These are phyloP conservation scores for Fusarium pininemorale DNA, from an alignment of 2,329 filamentous ascomycete species.

Conservation along the genomic window DNA sequence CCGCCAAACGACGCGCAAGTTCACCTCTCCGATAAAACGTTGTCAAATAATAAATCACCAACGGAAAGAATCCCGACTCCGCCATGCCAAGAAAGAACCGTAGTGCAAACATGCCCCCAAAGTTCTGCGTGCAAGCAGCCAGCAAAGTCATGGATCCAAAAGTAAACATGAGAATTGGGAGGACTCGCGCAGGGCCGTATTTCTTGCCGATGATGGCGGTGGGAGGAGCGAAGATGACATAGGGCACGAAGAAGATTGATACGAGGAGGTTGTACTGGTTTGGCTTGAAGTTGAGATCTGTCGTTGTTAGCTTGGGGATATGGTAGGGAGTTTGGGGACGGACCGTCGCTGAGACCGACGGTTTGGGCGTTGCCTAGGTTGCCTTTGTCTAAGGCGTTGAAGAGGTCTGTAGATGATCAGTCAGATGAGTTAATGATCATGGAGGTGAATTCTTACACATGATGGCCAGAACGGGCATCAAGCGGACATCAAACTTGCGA, in stretches of 20 bases:
- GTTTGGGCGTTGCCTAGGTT: slow-evolving; percentile 18
- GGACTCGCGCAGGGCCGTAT: not conserved
- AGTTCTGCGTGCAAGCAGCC: slow-evolving; percentile 1
- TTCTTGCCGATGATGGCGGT: slow-evolving; percentile 12
- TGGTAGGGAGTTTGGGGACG: accelerated
- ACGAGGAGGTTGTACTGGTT: slow-evolving; percentile 15
- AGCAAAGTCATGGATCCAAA: slow-evolving; percentile 12
- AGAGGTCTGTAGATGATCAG: not conserved
- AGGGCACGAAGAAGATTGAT: slow-evolving; percentile 16
- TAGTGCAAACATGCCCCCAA: slow-evolving; percentile 3
- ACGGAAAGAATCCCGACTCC: slow-evolving; percentile 3
- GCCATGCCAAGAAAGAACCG: slow-evolving; percentile 10
- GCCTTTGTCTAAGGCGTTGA: slow-evolving; percentile 10
- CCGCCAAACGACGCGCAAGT: slow-evolving; percentile 1
- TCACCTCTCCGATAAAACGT: slow-evolving; percentile 10
- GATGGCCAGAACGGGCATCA: slow-evolving; percentile 9
- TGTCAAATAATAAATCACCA: slow-evolving; percentile 14
- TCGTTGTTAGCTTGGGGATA: not conserved
- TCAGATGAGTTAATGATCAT: no score
- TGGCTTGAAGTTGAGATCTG: slow-evolving; percentile 13
- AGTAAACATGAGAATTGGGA: slow-evolving; percentile 4
- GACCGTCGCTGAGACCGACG: not conserved
- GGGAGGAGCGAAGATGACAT: slow-evolving; percentile 9
- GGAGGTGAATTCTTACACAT: no score
- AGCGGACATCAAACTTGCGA: not conserved